Base-by-base conservation (phyloP, 208 protist genomes). In the Acanthamoeba quina region DNA sequence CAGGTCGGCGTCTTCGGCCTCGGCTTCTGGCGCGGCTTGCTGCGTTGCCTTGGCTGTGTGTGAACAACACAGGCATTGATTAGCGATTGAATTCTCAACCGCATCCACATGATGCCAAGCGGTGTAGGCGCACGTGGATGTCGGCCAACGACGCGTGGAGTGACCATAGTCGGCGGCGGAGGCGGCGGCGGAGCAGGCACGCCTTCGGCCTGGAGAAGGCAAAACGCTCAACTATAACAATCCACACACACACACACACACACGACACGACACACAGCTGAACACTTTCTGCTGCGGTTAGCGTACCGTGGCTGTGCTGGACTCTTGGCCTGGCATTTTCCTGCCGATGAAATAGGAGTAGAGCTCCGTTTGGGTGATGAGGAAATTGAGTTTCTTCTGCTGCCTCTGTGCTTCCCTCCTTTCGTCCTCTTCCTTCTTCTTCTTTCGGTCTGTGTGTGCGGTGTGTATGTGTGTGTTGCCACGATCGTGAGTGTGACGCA, bases 341-440 rank as follows among this genome's bases (percentile, higher is more conserved):
- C 60, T 66, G 49, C 70, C 85, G 64, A 97, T 96, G 60, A 97
- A 97, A 93, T 97, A 96, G 29, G 94, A 92, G 74, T 96, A 97
- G 0, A 97, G 66, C 86, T 97, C 97, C 11, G 97, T 97, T 88
- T 97, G 97, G 44, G 96, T 97, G 54, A 97, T 94, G 31, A 97
- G 90, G 52, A 96, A 97, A 76, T 97, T 97, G 3, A 97, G 86
- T 78, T 97, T 97, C 47, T 85, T 95, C 60, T 96, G 72, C 92
- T 97, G 97, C 68, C 96, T 74, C 44, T 94, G 93, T 11, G 95
- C 95, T 49, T 97, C 96, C 68, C 95, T 44, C 7, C 82, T 47
- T 44, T 97, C 96, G 68, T 96, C 95, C 44, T 96, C 94, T 31
- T 76, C n/a, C 44, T 97, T 97, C 19, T 94, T 37, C 34, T 94